A percentile compares a stretch with the other conserved stretches of the same genome.
phyloP scores from a whole-genome alignment of 371 early-diverging fungal species.

The Mortierella sp. region DNA sequence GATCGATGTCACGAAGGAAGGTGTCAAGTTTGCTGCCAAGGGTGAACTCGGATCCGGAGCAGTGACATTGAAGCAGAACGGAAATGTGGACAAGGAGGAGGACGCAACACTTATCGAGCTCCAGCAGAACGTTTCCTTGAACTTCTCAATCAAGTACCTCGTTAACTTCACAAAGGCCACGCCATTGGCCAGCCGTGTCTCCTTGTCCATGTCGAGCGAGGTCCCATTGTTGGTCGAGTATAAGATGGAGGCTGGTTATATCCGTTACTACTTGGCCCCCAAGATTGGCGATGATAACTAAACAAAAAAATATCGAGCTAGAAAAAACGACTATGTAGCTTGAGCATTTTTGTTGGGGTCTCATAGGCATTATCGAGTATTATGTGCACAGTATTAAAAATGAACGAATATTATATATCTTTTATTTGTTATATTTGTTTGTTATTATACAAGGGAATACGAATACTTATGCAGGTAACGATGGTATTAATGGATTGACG shows the following conservation, averaged over 20 bases:
- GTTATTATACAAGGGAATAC: too few relatives aligned
- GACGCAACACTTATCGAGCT: conserved; percentile 82
- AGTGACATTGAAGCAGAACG: conserved; percentile 84
- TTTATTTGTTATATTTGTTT: too few relatives aligned
- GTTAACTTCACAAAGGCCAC: conserved; percentile 96
- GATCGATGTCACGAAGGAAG: conserved; percentile 94
- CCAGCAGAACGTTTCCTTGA: conserved; percentile 81
- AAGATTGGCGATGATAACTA: conserved; percentile 56
- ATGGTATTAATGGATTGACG: background rate
- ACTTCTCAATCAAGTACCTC: conserved; percentile 95
- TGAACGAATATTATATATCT: too few relatives aligned
- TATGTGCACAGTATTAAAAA: too few relatives aligned
- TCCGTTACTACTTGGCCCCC: conserved; percentile 89
- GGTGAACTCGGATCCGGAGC: conserved; percentile 94
- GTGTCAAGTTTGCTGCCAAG: conserved; percentile 87
- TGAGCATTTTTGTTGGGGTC: background rate
- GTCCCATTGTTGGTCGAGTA: conserved; percentile 96
- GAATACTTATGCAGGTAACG: too few relatives aligned
- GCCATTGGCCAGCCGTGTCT: conserved; percentile 84
- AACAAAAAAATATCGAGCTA: conserved; percentile 12
- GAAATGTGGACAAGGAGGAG: conserved; percentile 84
- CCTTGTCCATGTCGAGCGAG: conserved; percentile 84
- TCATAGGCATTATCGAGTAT: too few relatives aligned
- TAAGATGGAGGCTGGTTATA: conserved; percentile 92
- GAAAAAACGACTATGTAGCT: too few relatives aligned